Conservation (phyloP, 2,329 filamentous ascomycete species). For the Cryphonectria nitschkei region DNA sequence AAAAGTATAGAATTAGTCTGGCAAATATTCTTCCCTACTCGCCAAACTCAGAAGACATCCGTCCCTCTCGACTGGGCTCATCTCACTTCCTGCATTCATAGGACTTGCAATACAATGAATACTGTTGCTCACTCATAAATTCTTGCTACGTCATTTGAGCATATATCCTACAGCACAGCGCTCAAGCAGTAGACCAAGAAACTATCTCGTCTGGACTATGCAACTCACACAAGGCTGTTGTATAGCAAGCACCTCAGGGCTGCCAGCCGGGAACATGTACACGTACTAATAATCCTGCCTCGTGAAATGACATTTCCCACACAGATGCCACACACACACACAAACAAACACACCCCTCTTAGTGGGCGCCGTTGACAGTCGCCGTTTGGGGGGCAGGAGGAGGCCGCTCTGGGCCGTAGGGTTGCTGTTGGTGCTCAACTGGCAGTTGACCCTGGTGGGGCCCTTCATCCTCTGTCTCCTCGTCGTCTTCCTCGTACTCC, state of each 20-base stretch:
- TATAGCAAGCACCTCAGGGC: background rate
- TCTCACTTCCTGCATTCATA: background rate
- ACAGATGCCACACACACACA: background rate
- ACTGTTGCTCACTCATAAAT: background rate
- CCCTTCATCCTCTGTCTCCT: slow-evolving; percentile 41
- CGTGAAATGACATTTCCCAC: background rate
- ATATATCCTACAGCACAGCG: slow-evolving; percentile 3
- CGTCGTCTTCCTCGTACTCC: slow-evolving; percentile 43
- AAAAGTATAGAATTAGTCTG: too few species aligned
- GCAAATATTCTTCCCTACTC: background rate
- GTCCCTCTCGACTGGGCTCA: background rate
- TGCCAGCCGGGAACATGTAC: background rate
- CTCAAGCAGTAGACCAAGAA: background rate
- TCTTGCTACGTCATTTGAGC: background rate
- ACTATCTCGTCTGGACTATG: background rate
- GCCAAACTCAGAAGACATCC: background rate
- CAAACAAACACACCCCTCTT: slow-evolving; percentile 19
- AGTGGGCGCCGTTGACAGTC: slow-evolving; percentile 49
- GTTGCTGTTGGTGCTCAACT: slow-evolving; percentile 41
- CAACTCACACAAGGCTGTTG: background rate
- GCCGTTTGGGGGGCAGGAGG: slow-evolving; percentile 45
- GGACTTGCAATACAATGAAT: background rate
- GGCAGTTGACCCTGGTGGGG: slow-evolving; percentile 36
- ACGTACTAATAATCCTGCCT: slow-evolving; percentile 1
- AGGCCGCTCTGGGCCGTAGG: slow-evolving; percentile 54